phyloP scores from a whole-genome alignment of 176 grass and related monocot species.

The Chloris gayana region DNA sequence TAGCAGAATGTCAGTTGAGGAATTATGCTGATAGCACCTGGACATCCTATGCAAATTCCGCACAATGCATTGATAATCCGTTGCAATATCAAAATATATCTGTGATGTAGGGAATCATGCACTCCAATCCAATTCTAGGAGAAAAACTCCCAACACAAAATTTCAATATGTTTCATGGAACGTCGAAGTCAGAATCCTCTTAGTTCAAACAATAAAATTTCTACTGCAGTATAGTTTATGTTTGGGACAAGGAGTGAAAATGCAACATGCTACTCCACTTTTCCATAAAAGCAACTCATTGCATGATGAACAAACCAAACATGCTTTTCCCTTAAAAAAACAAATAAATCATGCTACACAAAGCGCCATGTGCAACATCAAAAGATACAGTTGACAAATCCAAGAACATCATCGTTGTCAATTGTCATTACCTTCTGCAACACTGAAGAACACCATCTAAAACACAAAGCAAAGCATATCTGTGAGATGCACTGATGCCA shows the following conservation, averaged over 20 bases:
- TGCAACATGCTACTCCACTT: not conserved
- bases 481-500: not conserved
- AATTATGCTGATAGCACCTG: not conserved
- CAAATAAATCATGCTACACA: not conserved
- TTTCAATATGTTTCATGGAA: too few species aligned
- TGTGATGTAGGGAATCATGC: too few species aligned
- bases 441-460: not conserved
- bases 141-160: too few species aligned
- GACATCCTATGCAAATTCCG: too few species aligned
- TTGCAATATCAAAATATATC: too few species aligned
- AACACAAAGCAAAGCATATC: not conserved
- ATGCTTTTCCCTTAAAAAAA: too few species aligned
- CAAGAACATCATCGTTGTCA: not conserved
- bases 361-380: not conserved
- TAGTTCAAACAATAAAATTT: too few species aligned
- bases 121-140: too few species aligned
- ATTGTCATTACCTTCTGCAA: not conserved
- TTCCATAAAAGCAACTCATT: not conserved
- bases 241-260: not conserved
- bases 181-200: too few species aligned
- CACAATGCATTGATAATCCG: too few species aligned
- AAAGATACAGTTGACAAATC: not conserved
- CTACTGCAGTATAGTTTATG: not conserved
- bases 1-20: conserved; percentile 14
- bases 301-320: not conserved